A percentile compares a stretch with the other conserved stretches of the same genome.
Conservation (phyloP, 2,329 filamentous ascomycete species). For the Botrytis elliptica region DNA sequence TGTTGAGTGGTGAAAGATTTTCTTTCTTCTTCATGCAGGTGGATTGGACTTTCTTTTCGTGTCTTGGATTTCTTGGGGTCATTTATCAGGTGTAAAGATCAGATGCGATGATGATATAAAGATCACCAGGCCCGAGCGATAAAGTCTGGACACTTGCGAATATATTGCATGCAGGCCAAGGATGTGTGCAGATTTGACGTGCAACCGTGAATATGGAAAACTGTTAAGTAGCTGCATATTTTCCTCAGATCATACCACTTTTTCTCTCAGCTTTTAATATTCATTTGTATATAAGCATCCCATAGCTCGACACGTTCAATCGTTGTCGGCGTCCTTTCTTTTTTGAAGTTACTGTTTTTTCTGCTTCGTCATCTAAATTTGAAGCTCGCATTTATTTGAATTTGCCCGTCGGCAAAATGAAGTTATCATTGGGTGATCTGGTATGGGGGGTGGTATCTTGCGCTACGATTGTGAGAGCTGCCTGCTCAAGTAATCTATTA, state of each 20-base stretch:
- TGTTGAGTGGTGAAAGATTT: background rate
- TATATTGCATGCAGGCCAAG: conserved; percentile 4
- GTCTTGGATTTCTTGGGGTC: background rate
- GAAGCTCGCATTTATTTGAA: background rate
- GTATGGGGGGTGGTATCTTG: conserved; percentile 18
- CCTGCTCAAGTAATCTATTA: conserved; percentile 35
- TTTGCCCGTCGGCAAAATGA: background rate
- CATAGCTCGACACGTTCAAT: conserved; percentile 16
- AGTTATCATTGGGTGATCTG: background rate
- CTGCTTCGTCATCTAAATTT: too few relatives aligned
- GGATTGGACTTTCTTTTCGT: background rate
- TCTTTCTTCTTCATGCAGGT: background rate
- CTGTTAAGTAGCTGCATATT: conserved; percentile 1
- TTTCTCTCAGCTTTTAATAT: background rate
- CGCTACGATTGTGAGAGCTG: conserved; percentile 26
- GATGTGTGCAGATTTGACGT: background rate
- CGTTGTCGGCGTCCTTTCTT: conserved; percentile 15
- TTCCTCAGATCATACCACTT: background rate
- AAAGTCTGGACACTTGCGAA: background rate
- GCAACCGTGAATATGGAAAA: background rate
- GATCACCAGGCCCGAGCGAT: conserved; percentile 2
- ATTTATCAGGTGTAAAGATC: background rate
- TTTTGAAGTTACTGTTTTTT: background rate
- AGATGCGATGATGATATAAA: background rate
- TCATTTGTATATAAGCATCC: background rate